Base-by-base conservation (phyloP, 176 grass and related monocot species). In the Oropetium thomaeum region DNA sequence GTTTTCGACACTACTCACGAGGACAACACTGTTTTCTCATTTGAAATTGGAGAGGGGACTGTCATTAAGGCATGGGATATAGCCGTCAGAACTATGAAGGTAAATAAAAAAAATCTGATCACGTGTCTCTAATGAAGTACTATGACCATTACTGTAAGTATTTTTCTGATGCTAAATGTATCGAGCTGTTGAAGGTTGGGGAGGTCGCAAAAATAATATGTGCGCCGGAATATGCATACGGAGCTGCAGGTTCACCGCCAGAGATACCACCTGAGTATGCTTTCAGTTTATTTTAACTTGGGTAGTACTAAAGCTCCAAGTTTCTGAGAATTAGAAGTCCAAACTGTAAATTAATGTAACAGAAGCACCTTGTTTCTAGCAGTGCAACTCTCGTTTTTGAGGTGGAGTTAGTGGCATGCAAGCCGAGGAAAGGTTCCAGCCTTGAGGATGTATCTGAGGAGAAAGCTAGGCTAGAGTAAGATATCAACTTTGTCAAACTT, bases 401-500 rank as follows among this genome's bases (percentile, higher is more conserved):
- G 67, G 84, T 91, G 71, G 89, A 91, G 69, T 44, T 87, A 51
- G 79, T 95, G 26, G 75, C 71, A 20, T 90, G 88, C 82, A 81
- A 80, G 71, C 92, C 88, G 15, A 85, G 92, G 74, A 88, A 92
- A 81, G 85, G 91, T 76, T 83, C 78, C 0, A 90, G 78, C 58
- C 52, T 26, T 26, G 52, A 55, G 12, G 83, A 82, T 52, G 81
- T 73, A 31, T 82, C 78, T 15, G 81, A 85, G 82, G 81, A 90
- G 67, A 93, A 90, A 32, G 85, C 87, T 52, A 87, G 91, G 65
- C 64, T 90, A n/a, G 81, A 90, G 87, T 90, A 71, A 87, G 91
- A 79, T 58, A 38, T 54, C 34, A 35, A 6, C 30, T 29, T 63
- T 45, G 3, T 43, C 30, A 6, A 29, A n/a, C 16, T 32, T 8